Evolutionary conservation across 805 yeast species (phyloP), one percentile per base, ranked within the genome.

Genomic region (Ogataea pignaliae): DNA sequence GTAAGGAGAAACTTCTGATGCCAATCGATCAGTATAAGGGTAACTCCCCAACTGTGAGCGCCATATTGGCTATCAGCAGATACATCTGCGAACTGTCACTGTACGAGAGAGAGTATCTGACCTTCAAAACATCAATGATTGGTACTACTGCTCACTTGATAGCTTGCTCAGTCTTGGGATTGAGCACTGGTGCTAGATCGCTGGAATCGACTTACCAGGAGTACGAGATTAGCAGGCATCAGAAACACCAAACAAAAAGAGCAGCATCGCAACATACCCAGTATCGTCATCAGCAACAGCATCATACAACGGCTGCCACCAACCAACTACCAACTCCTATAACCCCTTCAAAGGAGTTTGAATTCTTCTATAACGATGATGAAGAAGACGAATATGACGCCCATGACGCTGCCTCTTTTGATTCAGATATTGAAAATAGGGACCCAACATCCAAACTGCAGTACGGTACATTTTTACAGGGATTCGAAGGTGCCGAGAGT

Each of bases 21-120:
- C 61, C 66, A 16, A 34, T 61, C 9, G 59, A 52, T 29, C 49
- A 51, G 34, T 62, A 61, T 40, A 59, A 54, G 39, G 46, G 55
- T 10, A 63, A 63, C 42, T 56, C 64, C n/a, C 65, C 64, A 34
- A 66, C 70, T 9, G 68, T 71, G 33, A 68, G 75, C n/a, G 81
- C 81, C 5, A 72, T 75, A 28, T 68, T 78, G 28, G 82, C 80
- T 3, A 73, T 78, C 32, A 70, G 72, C 26, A 66, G 83, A 42
- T 78, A 76, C 47, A 63, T 78, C 32, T 76, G 81, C 53, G 83
- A 78, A 59, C 60, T 76, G 37, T 68, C 81, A 1, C 56, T 78
- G 14, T 78, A 75, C 54, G 74, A 76, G 38, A 68, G 72, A 51
- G 63, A 55, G 35, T 78, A 71, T 51, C 54, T 78, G 37, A 57